phyloP scores from a whole-genome alignment of 2,329 filamentous ascomycete species.

The Hypoxylon sp. region DNA sequence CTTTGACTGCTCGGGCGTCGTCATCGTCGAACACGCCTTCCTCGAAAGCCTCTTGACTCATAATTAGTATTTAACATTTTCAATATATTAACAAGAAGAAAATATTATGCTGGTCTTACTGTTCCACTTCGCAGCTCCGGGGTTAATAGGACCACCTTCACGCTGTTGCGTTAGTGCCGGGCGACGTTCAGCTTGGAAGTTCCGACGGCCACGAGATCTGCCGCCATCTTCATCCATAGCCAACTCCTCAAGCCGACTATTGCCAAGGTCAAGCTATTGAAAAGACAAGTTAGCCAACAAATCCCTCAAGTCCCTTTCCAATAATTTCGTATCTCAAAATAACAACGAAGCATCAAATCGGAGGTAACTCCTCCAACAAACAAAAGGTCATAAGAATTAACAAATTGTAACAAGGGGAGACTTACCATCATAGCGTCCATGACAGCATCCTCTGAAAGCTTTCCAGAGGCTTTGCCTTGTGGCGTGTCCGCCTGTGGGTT shows the following conservation, averaged over 20 bases:
- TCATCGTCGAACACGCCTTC: conserved; percentile 43
- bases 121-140: conserved; percentile 13
- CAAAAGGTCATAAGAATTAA: neutral
- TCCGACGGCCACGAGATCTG: neutral
- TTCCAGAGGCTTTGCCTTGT: neutral
- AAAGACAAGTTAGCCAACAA: neutral
- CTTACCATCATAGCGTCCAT: conserved; percentile 34
- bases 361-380: neutral
- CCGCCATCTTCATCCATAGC: conserved; percentile 16
- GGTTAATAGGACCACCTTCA: neutral
- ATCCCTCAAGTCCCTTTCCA: neutral
- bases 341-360: neutral
- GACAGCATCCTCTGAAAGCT: neutral
- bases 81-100: neutral
- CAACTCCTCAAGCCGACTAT: conserved; percentile 44
- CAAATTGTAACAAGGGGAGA: neutral
- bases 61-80: conserved; percentile 14
- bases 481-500: neutral
- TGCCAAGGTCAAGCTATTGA: conserved; percentile 46
- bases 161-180: neutral
- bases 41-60: conserved; percentile 37
- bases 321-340: neutral
- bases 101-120: conserved; percentile 32
- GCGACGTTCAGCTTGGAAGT: neutral
- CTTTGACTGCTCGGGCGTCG: conserved; percentile 40